Conservation (phyloP, 2,329 filamentous ascomycete genomes). For the Epichloe glyceriae region DNA sequence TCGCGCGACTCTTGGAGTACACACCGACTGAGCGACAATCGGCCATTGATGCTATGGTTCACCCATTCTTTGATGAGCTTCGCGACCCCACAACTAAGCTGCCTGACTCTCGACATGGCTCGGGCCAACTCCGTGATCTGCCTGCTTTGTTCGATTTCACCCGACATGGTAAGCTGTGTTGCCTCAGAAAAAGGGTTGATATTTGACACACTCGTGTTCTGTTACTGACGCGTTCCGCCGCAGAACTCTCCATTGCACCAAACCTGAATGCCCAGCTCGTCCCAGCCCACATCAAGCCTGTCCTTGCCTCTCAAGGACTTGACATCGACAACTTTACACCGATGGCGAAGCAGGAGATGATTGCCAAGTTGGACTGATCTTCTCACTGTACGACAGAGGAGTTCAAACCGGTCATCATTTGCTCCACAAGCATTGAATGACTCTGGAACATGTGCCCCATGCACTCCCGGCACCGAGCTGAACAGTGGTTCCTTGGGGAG, state of each 20-base stretch:
- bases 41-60: slow-evolving; percentile 91
- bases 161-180: slow-evolving; percentile 60
- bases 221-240: not conserved
- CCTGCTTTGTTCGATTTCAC: slow-evolving; percentile 88
- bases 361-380: slow-evolving; percentile 85
- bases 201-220: not conserved
- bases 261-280: slow-evolving; percentile 80
- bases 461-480: slow-evolving; percentile 18
- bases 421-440: slow-evolving; percentile 17
- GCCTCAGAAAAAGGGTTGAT: not conserved
- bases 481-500: slow-evolving; percentile 12
- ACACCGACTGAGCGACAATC: slow-evolving; percentile 91
- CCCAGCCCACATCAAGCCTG: slow-evolving; percentile 64
- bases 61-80: slow-evolving; percentile 96
- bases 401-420: slow-evolving; percentile 20
- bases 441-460: slow-evolving; percentile 17
- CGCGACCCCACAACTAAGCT: slow-evolving; percentile 82
- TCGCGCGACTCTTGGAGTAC: slow-evolving; percentile 88
- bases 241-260: slow-evolving; percentile 93
- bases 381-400: slow-evolving; percentile 12
- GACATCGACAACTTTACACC: slow-evolving; percentile 92
- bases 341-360: slow-evolving; percentile 89
- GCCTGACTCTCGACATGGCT: slow-evolving; percentile 85
- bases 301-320: slow-evolving; percentile 63
- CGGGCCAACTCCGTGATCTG: slow-evolving; percentile 65